Evolutionary conservation across 805 yeast genomes (phyloP), one percentile per base, ranked within the genome.

Genomic region (Saturnispora quitensis): DNA sequence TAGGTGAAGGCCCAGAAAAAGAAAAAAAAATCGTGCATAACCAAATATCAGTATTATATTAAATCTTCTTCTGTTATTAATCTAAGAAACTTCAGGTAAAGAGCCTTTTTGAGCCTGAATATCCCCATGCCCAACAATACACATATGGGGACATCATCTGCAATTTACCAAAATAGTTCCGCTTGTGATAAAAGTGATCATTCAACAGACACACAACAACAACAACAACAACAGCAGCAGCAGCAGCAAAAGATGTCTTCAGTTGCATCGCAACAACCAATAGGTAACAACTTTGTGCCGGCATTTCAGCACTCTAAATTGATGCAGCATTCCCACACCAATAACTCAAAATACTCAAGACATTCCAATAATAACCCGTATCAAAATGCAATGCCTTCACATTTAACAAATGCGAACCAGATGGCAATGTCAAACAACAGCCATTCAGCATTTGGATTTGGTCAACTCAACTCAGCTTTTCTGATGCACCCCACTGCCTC

Each of bases 401-500:
- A 45, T 40, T 38, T 35, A 38, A 50, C 28, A 20, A 35, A 8
- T 36, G 57, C 18, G 31, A 53, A 36, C 40, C 56, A 9, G 17
- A 53, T 7, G 52, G 62, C 3, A 51, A 55, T 20, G 52, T 43
- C 51, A 45, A 55, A 6, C 52, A 52, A 38, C 49, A 60, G 8
- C 25, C 13, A 20, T 1, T 28, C 34, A 40, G 9, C 36, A 34
- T 27, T 38, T 18, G 42, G 42, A 7, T 18, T 38, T 18, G 42
- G 42, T 6, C 42, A 28, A 20, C 36, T 27, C 12, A 50, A n/a
- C 63, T 63, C 8, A 18, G 24, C 22, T 10, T 60, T 61, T 51
- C 65, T 62, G 18, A 71, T 68, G 25, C 70, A 68, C 36, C 73
- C 75, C 24, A 63, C 74, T 0, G 73, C 73, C 20, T 72, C 80